Conservation (phyloP, 495 filamentous ascomycete genomes). For the Talaromyces adpressus region DNA sequence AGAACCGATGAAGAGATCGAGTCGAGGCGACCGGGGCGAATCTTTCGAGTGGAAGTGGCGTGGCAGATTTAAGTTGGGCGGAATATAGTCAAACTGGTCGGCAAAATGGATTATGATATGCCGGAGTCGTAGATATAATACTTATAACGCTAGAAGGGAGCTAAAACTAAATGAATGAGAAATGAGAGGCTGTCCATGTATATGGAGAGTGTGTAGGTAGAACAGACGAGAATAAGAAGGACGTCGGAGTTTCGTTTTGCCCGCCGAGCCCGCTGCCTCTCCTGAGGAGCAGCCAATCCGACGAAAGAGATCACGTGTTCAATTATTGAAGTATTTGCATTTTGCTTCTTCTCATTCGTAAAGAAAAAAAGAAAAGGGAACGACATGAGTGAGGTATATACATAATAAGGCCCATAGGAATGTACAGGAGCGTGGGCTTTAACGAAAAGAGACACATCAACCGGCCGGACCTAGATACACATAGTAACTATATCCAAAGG, state of each 20-base stretch:
- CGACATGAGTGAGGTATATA: background rate
- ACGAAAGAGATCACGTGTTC: background rate
- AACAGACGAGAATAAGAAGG: background rate
- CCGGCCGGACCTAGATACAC: background rate
- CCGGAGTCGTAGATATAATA: background rate
- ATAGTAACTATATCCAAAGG: background rate
- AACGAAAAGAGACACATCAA: background rate
- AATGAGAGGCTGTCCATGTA: background rate
- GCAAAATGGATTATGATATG: background rate
- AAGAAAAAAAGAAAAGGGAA: background rate
- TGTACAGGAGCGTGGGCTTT: background rate
- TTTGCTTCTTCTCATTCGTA: background rate
- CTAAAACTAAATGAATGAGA: background rate
- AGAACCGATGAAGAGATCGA: background rate
- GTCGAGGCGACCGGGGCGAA: background rate
- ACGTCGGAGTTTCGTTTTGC: background rate
- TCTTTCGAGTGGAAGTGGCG: background rate
- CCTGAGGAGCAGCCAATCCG: background rate
- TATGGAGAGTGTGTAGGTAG: background rate
- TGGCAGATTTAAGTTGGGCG: background rate
- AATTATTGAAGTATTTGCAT: background rate
- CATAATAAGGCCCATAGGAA: background rate
- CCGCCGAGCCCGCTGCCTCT: background rate
- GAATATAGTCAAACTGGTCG: background rate
- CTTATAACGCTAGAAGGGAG: background rate